Base-by-base conservation (phyloP, 768 basidiomycete species). In the Asterophora parasitica region DNA sequence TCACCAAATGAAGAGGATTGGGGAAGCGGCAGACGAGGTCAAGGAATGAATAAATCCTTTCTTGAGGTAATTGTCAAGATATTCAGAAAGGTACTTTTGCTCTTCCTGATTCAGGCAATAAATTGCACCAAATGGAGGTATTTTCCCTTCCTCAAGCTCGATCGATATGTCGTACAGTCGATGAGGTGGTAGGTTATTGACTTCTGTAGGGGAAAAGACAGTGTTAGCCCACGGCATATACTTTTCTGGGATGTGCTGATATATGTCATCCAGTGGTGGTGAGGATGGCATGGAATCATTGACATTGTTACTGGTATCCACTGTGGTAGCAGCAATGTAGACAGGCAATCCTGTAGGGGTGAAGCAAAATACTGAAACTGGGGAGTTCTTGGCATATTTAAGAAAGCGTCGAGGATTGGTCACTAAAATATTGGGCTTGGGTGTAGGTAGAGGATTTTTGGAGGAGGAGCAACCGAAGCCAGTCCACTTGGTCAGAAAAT, bases 61-160 rank as follows among this genome's bases (percentile, higher is more conserved):
- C n/a, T n/a, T n/a, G n/a, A n/a, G 62, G 39, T 74, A 64, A 10
- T 62, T 51, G n/a, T 73, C 59, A 19, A 75, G 42, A 48, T 65
- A 76, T 2, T 61, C 60, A 4, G 40, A 30, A 33, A 77, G 62
- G 1, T 57, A 66, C n/a, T 60, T 41, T 3, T 55, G 62, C 53
- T 76, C 69, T 11, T 53, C 47, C 17, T 53, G 45, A 15, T 58
- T 48, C 1, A 74, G 58, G 6, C 52, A 53, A 48, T 73, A 74
- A n/a, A 74, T 59, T 0, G 58, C 61, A 4, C 65, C 64, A 38
- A 64, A 62, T 2, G n/a, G n/a, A 65, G 66, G 70, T 0, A 53
- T 46, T 35, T 60, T 62, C 3, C 58, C 64, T 5, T 65, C 66
- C 46, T 68, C 62, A 9, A 67, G 11, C 2, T 68, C 53, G 49